These are phyloP conservation scores for Cyphellophora europaea DNA, from an alignment of 2,329 filamentous ascomycete genomes.

Conservation along the genomic window DNA sequence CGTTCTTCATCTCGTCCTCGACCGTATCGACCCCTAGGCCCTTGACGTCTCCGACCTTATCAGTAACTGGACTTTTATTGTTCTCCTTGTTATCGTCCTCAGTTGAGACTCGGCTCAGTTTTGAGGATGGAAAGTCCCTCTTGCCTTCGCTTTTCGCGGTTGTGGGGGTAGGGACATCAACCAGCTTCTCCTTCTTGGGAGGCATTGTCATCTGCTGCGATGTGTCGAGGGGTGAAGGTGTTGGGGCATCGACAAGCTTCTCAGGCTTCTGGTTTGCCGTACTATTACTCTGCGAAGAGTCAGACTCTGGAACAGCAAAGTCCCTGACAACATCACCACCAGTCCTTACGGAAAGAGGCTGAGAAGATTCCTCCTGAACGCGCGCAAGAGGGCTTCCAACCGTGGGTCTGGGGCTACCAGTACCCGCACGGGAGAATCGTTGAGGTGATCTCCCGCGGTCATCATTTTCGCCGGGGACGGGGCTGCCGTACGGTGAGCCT, in stretches of 20 bases:
- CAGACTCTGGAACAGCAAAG: slow-evolving; percentile 19
- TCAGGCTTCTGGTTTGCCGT: slow-evolving; percentile 17
- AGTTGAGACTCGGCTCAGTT: not conserved
- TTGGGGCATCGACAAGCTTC: slow-evolving; percentile 31
- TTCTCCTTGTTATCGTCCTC: not conserved
- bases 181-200: slow-evolving; percentile 14
- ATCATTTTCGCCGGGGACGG: slow-evolving; percentile 27
- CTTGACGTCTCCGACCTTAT: slow-evolving; percentile 16
- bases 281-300: slow-evolving; percentile 4
- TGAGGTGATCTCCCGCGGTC: slow-evolving; percentile 41
- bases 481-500: slow-evolving; percentile 45
- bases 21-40: slow-evolving; percentile 29
- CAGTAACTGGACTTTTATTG: not conserved
- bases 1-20: slow-evolving; percentile 36
- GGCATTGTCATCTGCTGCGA: slow-evolving; percentile 15
- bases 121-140: slow-evolving; percentile 1
- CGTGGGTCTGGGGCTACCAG: slow-evolving; percentile 34
- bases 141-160: slow-evolving; percentile 26
- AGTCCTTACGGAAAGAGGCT: slow-evolving; percentile 21
- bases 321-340: slow-evolving; percentile 26
- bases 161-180: slow-evolving; percentile 40
- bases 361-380: slow-evolving; percentile 35
- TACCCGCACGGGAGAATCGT: slow-evolving; percentile 33
- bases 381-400: slow-evolving; percentile 37
- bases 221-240: slow-evolving; percentile 24